Conservation (phyloP, 805 yeast genomes). For the Schwanniomyces sp. region DNA sequence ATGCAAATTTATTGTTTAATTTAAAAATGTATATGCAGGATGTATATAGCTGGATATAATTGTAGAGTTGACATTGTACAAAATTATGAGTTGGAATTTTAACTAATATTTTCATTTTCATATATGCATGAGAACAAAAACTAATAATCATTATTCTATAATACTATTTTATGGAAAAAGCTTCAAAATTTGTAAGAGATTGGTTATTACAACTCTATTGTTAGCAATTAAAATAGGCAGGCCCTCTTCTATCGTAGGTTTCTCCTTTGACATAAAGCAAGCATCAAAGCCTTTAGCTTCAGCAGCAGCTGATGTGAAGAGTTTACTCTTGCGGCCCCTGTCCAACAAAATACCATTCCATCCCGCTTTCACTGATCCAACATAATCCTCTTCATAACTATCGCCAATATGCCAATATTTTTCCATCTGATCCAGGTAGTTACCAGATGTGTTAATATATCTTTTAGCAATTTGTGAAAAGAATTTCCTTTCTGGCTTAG, state of each 20-base stretch:
- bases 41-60: not conserved
- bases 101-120: too few species aligned
- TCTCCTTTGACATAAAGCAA: constrained; percentile 9
- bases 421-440: constrained; percentile 10
- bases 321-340: constrained; percentile 26
- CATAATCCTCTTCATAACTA: constrained; percentile 52
- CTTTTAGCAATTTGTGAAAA: constrained; percentile 24
- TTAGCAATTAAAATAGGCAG: constrained; percentile 30
- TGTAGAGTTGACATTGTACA: too few species aligned
- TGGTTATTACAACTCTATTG: constrained; percentile 28
- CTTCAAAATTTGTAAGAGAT: constrained; percentile 15
- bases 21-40: not conserved
- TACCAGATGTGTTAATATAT: not conserved
- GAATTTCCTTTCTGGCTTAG: constrained; percentile 53
- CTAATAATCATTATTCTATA: too few species aligned
- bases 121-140: too few species aligned
- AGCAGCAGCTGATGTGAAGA: constrained; percentile 9
- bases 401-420: constrained; percentile 70
- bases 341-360: constrained; percentile 62
- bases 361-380: constrained; percentile 54
- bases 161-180: constrained; percentile 9
- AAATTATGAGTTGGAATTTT: too few species aligned
- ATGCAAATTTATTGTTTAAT: not conserved
- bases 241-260: constrained; percentile 7
- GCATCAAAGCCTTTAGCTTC: constrained; percentile 9